Evolutionary conservation across 1,139 yeast species (phyloP), one percentile per base, ranked within the genome.

Genomic region (Yamadazyma aaseri): DNA sequence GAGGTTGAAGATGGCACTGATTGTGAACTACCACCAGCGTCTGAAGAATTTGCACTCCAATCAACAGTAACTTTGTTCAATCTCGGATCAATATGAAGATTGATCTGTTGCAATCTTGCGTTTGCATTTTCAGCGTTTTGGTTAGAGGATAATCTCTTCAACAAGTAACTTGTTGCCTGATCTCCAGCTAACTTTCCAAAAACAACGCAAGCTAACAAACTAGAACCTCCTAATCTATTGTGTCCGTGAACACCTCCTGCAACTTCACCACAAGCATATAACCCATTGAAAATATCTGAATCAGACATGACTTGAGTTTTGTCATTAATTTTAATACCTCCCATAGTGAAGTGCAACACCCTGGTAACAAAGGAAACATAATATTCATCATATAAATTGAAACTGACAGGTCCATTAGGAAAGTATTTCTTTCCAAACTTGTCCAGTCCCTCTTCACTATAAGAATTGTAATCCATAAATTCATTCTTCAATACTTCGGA

Each of bases 161-260:
- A 55, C 35, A 58, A 51, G 36, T 50, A 58, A 31, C 64, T 58
- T 16, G 64, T 40, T 3, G 65, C 65, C 39, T 65, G 58, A 42
- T 74, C 76, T 2, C 81, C 85, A 9, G 83, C 79, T 21, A 76
- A 65, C 46, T 84, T 67, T 3, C 94, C 94, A 58, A 75, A 85
- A 2, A 83, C 89, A n/a, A 82, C 90, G 64, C 94, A 84, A 22
- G 86, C 90, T 39, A 84, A 63, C 21, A 85, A 62, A 9, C 87
- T 79, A 12, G 89, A 81, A 0, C 94, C 95, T 24, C 90, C 90
- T 12, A 85, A 62, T 51, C 92, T 70, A 53, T 82, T 81, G 31
- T 76, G 79, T 9, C 94, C 94, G 52, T 85, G 94, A 12, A 85
- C 81, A 32, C 92, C 94, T 17, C 94, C 94, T 11, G 87, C 84